Conservation (phyloP, 768 basidiomycete genomes). For the Suillus cothurnatus region DNA sequence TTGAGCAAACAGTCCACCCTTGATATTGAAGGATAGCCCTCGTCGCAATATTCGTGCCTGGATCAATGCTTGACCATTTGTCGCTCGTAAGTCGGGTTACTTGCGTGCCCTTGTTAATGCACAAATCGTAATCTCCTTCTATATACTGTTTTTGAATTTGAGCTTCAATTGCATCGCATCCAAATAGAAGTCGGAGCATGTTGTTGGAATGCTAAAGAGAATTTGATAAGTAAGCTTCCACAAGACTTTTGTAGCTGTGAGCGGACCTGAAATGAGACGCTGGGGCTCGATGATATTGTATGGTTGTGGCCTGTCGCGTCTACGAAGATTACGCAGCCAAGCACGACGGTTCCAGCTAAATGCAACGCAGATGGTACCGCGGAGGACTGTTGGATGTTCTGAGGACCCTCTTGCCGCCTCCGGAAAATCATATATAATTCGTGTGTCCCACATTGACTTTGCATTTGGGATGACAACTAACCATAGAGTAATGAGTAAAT, state of each 20-base stretch:
- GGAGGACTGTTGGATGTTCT: background rate
- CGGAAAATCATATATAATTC: background rate
- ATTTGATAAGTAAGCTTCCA: background rate
- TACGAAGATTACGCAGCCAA: background rate
- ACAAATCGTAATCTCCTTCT: constrained; percentile 25
- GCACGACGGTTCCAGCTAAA: background rate
- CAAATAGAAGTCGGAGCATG: constrained; percentile 21
- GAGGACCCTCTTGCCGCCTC: constrained; percentile 10
- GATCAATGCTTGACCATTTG: constrained; percentile 26
- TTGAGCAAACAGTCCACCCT: constrained; percentile 11
- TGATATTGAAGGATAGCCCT: constrained; percentile 24
- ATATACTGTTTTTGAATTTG: constrained; percentile 21
- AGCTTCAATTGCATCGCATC: constrained; percentile 19
- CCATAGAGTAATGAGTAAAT: background rate
- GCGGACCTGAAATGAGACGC: constrained; percentile 25
- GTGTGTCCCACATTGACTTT: background rate
- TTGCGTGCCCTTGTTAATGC: constrained; percentile 24
- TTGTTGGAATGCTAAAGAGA: constrained; percentile 22
- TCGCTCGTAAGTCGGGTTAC: constrained; percentile 27
- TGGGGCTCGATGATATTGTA: constrained; percentile 26
- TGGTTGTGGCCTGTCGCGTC: constrained; percentile 16
- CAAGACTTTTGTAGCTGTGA: background rate
- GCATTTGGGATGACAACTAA: background rate
- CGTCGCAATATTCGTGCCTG: constrained; percentile 28
- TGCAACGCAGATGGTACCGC: background rate